Evolutionary conservation across 179 eudicot genomes (phyloP).

Genomic region (Silene coronaria): DNA sequence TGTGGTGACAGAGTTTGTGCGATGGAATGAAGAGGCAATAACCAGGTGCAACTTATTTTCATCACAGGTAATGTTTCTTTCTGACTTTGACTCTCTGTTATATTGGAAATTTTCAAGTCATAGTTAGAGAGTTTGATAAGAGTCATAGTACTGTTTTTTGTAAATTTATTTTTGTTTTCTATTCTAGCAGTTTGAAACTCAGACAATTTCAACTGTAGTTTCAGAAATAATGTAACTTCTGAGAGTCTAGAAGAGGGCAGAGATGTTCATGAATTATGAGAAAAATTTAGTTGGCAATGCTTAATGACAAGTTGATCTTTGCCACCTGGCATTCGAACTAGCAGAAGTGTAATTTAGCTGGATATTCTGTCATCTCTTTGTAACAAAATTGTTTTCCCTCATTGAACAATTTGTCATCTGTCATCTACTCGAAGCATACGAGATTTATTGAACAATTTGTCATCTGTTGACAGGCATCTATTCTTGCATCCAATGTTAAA

Average conservation of each 20-base stretch:
- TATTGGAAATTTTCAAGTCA: not conserved
- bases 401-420: too few species aligned
- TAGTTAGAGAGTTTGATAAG: not conserved
- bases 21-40: slow-evolving; percentile 98
- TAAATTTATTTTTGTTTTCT: too few species aligned
- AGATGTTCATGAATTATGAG: not conserved
- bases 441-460: not conserved
- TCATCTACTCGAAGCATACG: slow-evolving; percentile 8
- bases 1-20: slow-evolving; percentile 96
- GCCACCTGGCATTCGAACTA: not conserved
- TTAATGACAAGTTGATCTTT: not conserved
- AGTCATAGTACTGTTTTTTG: too few species aligned
- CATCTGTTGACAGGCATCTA: slow-evolving; percentile 58
- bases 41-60: slow-evolving; percentile 85
- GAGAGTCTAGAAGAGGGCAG: not conserved
- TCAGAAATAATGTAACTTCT: not conserved
- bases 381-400: not conserved
- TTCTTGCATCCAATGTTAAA: slow-evolving; percentile 82
- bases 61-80: slow-evolving; percentile 49
- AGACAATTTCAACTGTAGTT: not conserved
- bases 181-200: not conserved
- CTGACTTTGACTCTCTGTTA: not conserved
- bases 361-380: not conserved
- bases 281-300: not conserved
- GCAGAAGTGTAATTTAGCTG: not conserved